Conservation (phyloP, 1,284 basidiomycete genomes). For the Rhizoctonia solani region DNA sequence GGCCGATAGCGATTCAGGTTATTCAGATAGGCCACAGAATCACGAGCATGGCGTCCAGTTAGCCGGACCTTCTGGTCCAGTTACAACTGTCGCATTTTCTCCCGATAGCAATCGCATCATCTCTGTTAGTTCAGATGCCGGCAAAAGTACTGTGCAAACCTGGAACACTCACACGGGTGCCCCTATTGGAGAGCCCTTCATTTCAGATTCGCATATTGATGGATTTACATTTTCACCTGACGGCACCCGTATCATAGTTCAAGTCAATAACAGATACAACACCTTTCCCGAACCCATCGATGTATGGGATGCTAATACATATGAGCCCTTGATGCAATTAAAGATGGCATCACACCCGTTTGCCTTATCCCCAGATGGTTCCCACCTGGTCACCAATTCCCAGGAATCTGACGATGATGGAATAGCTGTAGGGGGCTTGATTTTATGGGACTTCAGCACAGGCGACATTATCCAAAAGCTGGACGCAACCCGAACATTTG, state of each 20-base stretch:
- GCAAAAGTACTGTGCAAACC: slow-evolving; percentile 15
- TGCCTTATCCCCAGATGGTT: too few relatives aligned
- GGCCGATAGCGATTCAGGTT: not conserved
- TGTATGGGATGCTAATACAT: too few relatives aligned
- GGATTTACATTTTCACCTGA: not conserved
- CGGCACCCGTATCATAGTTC: not conserved
- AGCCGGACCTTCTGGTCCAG: slow-evolving; percentile 9
- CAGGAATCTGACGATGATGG: too few relatives aligned
- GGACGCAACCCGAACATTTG: too few relatives aligned
- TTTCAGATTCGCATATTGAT: not conserved
- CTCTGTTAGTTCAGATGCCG: slow-evolving; percentile 16
- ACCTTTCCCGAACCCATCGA: too few relatives aligned
- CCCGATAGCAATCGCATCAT: slow-evolving; percentile 26
- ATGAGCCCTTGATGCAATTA: too few relatives aligned
- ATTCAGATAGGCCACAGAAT: not conserved
- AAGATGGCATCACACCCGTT: too few relatives aligned
- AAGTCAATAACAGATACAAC: not conserved
- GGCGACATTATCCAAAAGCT: not conserved
- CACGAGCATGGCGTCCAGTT: not conserved
- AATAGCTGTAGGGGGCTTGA: too few relatives aligned
- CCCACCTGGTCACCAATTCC: too few relatives aligned
- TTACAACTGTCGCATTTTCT: slow-evolving; percentile 20
- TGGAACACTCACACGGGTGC: slow-evolving; percentile 22
- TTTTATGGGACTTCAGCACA: too few relatives aligned
- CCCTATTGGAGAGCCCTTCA: not conserved